phyloP scores from a whole-genome alignment of 148 eudicot species.

The Heliamphora exappendiculata region DNA sequence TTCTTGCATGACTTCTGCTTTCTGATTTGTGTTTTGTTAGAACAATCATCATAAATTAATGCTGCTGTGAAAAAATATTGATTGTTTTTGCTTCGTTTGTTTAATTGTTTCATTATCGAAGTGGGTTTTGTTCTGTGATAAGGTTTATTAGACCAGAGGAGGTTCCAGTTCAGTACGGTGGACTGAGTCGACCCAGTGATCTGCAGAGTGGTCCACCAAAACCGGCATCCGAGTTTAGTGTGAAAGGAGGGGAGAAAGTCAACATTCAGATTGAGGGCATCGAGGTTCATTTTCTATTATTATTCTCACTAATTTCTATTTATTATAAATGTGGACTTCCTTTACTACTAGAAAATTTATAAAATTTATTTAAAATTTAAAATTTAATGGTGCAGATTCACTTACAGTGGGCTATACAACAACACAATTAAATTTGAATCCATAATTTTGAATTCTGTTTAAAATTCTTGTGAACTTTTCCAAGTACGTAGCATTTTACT shows the following conservation, averaged over 20 bases:
- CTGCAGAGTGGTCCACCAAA: constrained; percentile 67
- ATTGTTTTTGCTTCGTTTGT: too few species aligned
- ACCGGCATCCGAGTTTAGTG: constrained; percentile 89
- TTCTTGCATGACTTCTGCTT: background rate
- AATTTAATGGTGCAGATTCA: too few species aligned
- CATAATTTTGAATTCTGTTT: too few species aligned
- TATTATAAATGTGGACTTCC: too few species aligned
- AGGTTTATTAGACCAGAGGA: constrained; percentile 89
- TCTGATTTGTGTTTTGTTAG: background rate
- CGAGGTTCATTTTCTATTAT: constrained; percentile 43
- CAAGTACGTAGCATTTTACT: too few species aligned
- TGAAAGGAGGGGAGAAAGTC: constrained; percentile 88
- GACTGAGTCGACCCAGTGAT: constrained; percentile 74
- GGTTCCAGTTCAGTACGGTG: constrained; percentile 90
- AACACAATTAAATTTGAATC: too few species aligned
- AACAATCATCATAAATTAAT: background rate
- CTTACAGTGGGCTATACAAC: too few species aligned
- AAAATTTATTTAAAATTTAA: too few species aligned
- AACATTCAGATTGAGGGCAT: constrained; percentile 95
- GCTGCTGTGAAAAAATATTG: too few species aligned
- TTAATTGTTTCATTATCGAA: background rate
- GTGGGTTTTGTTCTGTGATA: constrained; percentile 2
- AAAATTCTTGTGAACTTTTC: too few species aligned
- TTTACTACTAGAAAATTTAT: too few species aligned
- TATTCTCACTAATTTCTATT: background rate